Evolutionary conservation across 306 rosid genomes (phyloP), one percentile per base, ranked within the genome.

Genomic region (Malus sieversii): DNA sequence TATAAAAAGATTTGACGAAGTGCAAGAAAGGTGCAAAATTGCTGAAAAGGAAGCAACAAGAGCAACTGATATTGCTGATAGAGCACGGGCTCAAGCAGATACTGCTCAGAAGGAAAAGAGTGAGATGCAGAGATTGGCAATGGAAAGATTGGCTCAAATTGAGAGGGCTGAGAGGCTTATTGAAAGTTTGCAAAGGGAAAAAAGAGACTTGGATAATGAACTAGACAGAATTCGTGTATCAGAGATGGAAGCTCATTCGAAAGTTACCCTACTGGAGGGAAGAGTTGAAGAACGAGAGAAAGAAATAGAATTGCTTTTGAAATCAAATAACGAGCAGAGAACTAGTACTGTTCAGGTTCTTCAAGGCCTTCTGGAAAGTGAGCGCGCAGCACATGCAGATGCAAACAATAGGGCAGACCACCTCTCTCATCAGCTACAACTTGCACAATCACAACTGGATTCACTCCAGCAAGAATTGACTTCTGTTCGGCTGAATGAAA

Each of bases 371-470:
- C 76, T 92, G 85, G 96, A 92, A 80, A 77, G 85, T 6, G 99
- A 96, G 73, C 99, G 99, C 4, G 90, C 96, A 38, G 99, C 99
- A 40, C 98, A 89, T 80, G 84, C 92, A 4, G 97, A 89, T 77
- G 99, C 98, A 29, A 90, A 89, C 83, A 86, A 82, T 78, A 85
- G 99, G 78, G 99, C 99, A 1, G 98, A 96, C 69, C 86, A 88
- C 25, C 93, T 96, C 70, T 96, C 99, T 53, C 92, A 77, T 18
- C 93, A 92, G 84, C 83, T 96, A 27, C 98, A 96, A 84, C 83
- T 92, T 60, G 96, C 99, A 44, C 99, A 96, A 71, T 87, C 96
- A 67, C 87, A 90, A 77, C 92, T 96, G 10, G 99, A 96, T 73
- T 74, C 82, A 58, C 96, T 96, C 71, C 96, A 96, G 79, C 97